phyloP scores from a whole-genome alignment of 2,329 filamentous ascomycete genomes.

The Xylariomycetidae sp. region DNA sequence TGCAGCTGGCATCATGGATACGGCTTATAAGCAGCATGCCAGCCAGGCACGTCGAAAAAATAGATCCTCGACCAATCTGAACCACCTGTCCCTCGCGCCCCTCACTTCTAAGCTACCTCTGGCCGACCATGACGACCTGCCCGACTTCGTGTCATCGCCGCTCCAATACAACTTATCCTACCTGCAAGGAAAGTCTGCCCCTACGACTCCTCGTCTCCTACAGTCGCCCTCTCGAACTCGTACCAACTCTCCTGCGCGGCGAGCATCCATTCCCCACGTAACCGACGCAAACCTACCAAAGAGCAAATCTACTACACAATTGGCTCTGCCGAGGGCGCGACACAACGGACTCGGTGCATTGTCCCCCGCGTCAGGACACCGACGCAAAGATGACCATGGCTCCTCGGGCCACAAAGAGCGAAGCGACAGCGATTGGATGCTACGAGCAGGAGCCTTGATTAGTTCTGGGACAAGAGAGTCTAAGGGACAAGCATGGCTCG shows the following conservation, averaged over 20 bases:
- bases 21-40: conserved; percentile 57
- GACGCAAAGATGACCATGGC: conserved; percentile 28
- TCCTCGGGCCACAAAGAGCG: no score
- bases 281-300: conserved; percentile 40
- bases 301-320: conserved; percentile 60
- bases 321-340: conserved; percentile 28
- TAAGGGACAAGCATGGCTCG: conserved; percentile 66
- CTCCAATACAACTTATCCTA: conserved; percentile 45
- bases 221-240: conserved; percentile 49
- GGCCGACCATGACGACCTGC: conserved; percentile 45
- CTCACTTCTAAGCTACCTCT: conserved; percentile 58
- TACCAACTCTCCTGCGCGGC: conserved; percentile 41
- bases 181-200: conserved; percentile 57
- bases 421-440: conserved; percentile 59
- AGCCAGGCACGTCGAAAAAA: conserved; percentile 54
- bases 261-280: conserved; percentile 30
- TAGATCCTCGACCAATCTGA: conserved; percentile 54
- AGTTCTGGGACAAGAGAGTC: conserved; percentile 59
- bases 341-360: conserved; percentile 16
- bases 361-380: conserved; percentile 23
- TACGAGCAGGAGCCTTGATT: conserved; percentile 59
- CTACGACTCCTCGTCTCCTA: conserved; percentile 60
- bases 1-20: conserved; percentile 58
- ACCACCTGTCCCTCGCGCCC: conserved; percentile 59
- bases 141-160: conserved; percentile 30